Conservation (phyloP, 2,329 filamentous ascomycete species). For the Fusarium sp. region DNA sequence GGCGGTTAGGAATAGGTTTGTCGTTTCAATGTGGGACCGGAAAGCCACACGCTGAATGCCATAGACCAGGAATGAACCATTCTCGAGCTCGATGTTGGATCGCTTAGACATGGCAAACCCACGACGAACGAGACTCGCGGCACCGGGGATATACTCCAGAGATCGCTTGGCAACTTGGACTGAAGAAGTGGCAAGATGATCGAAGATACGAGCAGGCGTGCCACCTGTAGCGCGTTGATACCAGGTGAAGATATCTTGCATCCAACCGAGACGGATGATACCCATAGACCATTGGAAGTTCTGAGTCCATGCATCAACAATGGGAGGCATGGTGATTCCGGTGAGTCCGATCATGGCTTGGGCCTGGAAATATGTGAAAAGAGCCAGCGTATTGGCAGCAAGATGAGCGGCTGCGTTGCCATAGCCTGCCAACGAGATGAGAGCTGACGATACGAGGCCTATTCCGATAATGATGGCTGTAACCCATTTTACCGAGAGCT, state of each 20-base stretch:
- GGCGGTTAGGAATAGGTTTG: slow-evolving; percentile 93
- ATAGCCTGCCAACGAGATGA: slow-evolving; percentile 90
- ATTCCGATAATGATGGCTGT: slow-evolving; percentile 89
- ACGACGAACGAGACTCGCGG: slow-evolving; percentile 64
- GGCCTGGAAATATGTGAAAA: slow-evolving; percentile 93
- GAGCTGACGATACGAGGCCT: slow-evolving; percentile 84
- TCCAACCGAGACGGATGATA: slow-evolving; percentile 84
- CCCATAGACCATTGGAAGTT: slow-evolving; percentile 99
- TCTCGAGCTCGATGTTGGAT: slow-evolving; percentile 64
- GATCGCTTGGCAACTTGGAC: slow-evolving; percentile 81
- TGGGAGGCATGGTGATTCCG: slow-evolving; percentile 82
- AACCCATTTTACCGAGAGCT: slow-evolving; percentile 88
- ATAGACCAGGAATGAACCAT: slow-evolving; percentile 72
- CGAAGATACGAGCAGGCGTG: slow-evolving; percentile 81
- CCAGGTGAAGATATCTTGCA: slow-evolving; percentile 92
- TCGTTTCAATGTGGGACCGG: slow-evolving; percentile 83
- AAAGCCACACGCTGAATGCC: slow-evolving; percentile 95
- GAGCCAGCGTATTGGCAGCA: slow-evolving; percentile 88
- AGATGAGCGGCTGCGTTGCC: slow-evolving; percentile 95
- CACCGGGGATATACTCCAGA: slow-evolving; percentile 54
- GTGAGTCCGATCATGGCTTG: slow-evolving; percentile 92
- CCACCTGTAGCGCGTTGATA: slow-evolving; percentile 95
- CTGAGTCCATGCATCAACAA: slow-evolving; percentile 93
- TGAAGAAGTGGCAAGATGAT: slow-evolving; percentile 78
- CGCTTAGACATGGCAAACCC: slow-evolving; percentile 66